Base-by-base conservation (phyloP, 1,284 basidiomycete genomes). In the Golubevia pallescens region DNA sequence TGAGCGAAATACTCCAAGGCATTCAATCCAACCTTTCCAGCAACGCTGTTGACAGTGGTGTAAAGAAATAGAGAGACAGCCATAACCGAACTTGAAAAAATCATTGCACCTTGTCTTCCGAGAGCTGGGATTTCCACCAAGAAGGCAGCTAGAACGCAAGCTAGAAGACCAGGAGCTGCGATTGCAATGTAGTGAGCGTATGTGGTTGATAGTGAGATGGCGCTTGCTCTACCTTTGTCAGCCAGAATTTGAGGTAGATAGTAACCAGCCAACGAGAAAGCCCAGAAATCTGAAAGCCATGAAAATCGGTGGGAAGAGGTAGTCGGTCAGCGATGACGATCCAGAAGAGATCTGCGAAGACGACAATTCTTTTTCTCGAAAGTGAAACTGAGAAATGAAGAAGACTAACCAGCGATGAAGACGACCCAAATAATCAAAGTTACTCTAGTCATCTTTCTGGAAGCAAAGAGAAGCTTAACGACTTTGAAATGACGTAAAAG, bases 181-280 rank as follows among this genome's bases (percentile, higher is more conserved):
- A 75, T 67, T 10, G 73, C 72, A 19, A 81, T 70, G 58, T 80
- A 77, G 64, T 82, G 78, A 19, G 76, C 61, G 65, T 86, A 86
- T 5, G 81, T 84, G 51, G 76, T 77, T 28, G 73, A 60, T 52
- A 84, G 75, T 20, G 72, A 65, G 2, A 65, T 62, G 10, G 66
- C 71, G 23, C 70, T 65, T 21, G 68, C 73, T 8, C 71, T 73
- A 2, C 84, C 82, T 60, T 78, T 76, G 21, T 78, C 73, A 0
- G 75, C 66, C 6, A 86, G 65, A 60, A 86, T 86, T 54, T 77
- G 75, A 0, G 85, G 85, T n/a, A 86, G 61, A 65, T 78, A 86
- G 59, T 75, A 74, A 0, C 85, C 85, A 0, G 82, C 84, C 3
- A 85, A 70, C 0, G 70, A 78, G 66, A 86, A 86, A 6, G 73